Evolutionary conservation across 768 basidiomycete genomes (phyloP).

Genomic region (Trametes villosa): DNA sequence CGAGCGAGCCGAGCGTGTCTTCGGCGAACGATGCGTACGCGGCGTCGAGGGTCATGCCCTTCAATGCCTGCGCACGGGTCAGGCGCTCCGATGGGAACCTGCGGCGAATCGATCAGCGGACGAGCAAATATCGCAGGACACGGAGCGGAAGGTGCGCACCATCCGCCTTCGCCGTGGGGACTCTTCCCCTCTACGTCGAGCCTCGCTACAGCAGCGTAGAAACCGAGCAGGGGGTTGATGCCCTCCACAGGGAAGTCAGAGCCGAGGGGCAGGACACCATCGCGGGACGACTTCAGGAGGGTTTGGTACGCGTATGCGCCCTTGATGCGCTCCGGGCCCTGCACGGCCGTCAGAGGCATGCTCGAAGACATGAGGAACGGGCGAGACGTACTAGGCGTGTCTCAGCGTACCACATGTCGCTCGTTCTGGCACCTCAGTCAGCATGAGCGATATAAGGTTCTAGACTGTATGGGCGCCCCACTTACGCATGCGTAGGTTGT

Average conservation of each 20-base stretch:
- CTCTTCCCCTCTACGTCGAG: slow-evolving; percentile 69
- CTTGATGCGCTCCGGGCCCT: slow-evolving; percentile 83
- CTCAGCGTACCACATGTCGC: slow-evolving; percentile 94
- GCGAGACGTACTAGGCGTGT: slow-evolving; percentile 59
- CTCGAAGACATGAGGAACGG: background rate
- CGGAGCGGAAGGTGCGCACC: slow-evolving; percentile 50
- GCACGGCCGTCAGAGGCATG: background rate
- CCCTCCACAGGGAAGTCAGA: slow-evolving; percentile 95
- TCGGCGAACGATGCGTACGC: slow-evolving; percentile 89
- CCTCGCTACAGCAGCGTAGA: slow-evolving; percentile 87
- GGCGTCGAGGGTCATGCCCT: slow-evolving; percentile 89
- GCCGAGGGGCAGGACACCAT: slow-evolving; percentile 74
- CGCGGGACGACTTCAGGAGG: slow-evolving; percentile 62
- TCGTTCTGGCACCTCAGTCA: slow-evolving; percentile 54
- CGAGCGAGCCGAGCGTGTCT: slow-evolving; percentile 69
- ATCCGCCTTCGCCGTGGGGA: slow-evolving; percentile 83
- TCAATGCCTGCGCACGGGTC: slow-evolving; percentile 80
- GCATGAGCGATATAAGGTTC: background rate
- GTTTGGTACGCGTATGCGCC: slow-evolving; percentile 91
- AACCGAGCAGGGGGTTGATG: slow-evolving; percentile 86
- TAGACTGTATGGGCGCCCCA: background rate
- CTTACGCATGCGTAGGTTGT: slow-evolving; percentile 90
- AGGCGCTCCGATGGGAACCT: slow-evolving; percentile 82
- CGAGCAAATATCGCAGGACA: too few species aligned
- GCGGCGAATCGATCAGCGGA: background rate